Base-by-base conservation (phyloP, 2,329 filamentous ascomycete genomes). In the Thelonectria blattea region DNA sequence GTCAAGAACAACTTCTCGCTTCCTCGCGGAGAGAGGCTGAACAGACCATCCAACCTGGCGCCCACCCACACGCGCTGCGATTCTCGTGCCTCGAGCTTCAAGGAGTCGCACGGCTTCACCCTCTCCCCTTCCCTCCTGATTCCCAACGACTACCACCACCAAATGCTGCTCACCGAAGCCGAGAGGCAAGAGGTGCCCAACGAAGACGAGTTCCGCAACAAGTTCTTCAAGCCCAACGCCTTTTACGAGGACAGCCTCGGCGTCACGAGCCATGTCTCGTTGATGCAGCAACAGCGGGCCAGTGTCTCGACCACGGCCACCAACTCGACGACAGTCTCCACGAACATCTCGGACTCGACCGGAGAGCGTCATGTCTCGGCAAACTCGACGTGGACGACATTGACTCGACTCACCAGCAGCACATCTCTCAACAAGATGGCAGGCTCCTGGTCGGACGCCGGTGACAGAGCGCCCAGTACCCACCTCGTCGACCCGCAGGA, bases 121-220 rank as follows among this genome's bases (percentile, higher is more conserved):
- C 73, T 88, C 34, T 88, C 86, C 8, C 86, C 87, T 0, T 84
- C 84, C 3, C 77, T 89, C n/a, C 78, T 89, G 51, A 86, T 89
- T 54, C 86, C 87, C 12, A 74, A 78, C 48, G 86, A 89, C 52
- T 87, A 83, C 65, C 80, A 84, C 53, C 79, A 83, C 62, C 80
- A 86, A 65, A 83, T 87, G 78, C 71, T 82, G 42, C 61, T 73
- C 20, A 63, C 64, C 1, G 71, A 75, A 43, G 59, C 64, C 8
- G 71, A 74, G 50, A 69, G 63, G 55, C 65, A 69, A 11, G 65
- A 55, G 5, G 72, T 65, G 50, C 69, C 74, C 12, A 75, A 76
- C 41, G 79, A 80, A 55, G 72, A 73, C 4, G 67, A 75, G 11
- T 46, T 69, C 22, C 56, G 63, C 14, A 62, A 61, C 47, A 59